Base-by-base conservation (phyloP, 2,329 filamentous ascomycete genomes). In the Cercospora zeina region DNA sequence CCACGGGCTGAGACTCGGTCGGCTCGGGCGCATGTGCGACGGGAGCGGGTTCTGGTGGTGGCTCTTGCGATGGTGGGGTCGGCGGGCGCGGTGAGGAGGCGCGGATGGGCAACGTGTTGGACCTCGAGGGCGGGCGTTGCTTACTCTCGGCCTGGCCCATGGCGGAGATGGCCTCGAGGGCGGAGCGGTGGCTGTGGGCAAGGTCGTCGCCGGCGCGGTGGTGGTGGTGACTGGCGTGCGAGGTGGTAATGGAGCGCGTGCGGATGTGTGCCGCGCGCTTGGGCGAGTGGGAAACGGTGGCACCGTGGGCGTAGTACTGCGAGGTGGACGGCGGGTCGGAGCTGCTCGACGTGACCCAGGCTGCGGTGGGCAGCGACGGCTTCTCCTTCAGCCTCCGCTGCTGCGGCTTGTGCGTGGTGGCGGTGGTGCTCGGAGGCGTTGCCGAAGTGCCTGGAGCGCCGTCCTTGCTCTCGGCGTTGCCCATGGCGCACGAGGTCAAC, bases 1-100 rank as follows among this genome's bases (percentile, higher is more conserved):
- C 71, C 65, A 79, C 75, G 58, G 78, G 77, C 54, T 69, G 71
- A 16, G 76, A 72, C 34, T 74, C 75, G 14, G 68, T 56, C 9
- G 61, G 54, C n/a, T 42, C 60, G 24, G 61, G 42, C 39, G 36
- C 37, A n/a, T 57, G 55, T 51, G 53, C 21, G 39, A 45, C 45
- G 27, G 47, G 47, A 50, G 66, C 54, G 31, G 62, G 59, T 45
- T 62, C 61, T 31, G 56, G 61, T 21, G 66, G 64, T 42, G 61
- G 63, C 19, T 27, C 24, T 6, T 27, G 24, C 24, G 63, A 58
- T 51, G 24, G 55, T 3, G 55, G 55, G 27, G 58, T 60, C 39
- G 55, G 42, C 30, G 39, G 47, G 58, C 47, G 64, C 47, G 64
- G 63, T 34, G 66, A 65, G 33, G 63, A 59, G 19, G 62, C n/a